phyloP scores from a whole-genome alignment of 805 yeast genomes.

The Kodamaea restingae region DNA sequence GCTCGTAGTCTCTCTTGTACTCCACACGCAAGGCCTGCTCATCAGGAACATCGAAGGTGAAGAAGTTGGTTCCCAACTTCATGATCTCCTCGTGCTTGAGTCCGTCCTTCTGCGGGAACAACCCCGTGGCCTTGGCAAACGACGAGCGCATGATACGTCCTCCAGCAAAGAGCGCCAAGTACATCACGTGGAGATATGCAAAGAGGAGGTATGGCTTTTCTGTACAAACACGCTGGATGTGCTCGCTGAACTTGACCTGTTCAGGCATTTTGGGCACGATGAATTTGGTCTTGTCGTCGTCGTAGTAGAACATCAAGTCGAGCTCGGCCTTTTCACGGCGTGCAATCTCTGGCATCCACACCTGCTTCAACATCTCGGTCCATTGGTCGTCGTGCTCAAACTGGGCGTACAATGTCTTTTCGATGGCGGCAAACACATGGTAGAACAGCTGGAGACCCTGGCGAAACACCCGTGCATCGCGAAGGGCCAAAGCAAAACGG shows the following conservation, averaged over 20 bases:
- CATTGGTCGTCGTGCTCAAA: slow-evolving; percentile 35
- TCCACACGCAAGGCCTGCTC: slow-evolving; percentile 58
- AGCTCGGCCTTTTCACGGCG: slow-evolving; percentile 52
- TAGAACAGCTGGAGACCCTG: slow-evolving; percentile 76
- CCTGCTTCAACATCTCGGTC: slow-evolving; percentile 47
- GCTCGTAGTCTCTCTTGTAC: slow-evolving; percentile 74
- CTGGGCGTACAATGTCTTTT: slow-evolving; percentile 46
- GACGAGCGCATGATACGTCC: slow-evolving; percentile 70
- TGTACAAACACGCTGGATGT: slow-evolving; percentile 49
- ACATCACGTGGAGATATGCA: slow-evolving; percentile 83
- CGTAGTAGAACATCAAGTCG: slow-evolving; percentile 67
- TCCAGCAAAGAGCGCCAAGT: slow-evolving; percentile 83
- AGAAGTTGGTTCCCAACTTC: slow-evolving; percentile 63
- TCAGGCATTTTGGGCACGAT: slow-evolving; percentile 52
- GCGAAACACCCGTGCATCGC: slow-evolving; percentile 72
- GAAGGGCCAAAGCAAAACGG: slow-evolving; percentile 68
- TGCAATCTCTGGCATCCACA: slow-evolving; percentile 70
- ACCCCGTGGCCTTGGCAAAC: slow-evolving; percentile 59
- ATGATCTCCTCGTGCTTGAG: slow-evolving; percentile 61
- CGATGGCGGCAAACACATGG: slow-evolving; percentile 65
- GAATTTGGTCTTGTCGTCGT: slow-evolving; percentile 53
- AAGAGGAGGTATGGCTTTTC: slow-evolving; percentile 68
- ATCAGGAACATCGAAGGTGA: slow-evolving; percentile 64
- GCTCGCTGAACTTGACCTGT: slow-evolving; percentile 60
- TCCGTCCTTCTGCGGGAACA: slow-evolving; percentile 73